These are phyloP conservation scores for Pseudocercospora crystallina DNA, from an alignment of 2,329 filamentous ascomycete genomes.

Conservation along the genomic window DNA sequence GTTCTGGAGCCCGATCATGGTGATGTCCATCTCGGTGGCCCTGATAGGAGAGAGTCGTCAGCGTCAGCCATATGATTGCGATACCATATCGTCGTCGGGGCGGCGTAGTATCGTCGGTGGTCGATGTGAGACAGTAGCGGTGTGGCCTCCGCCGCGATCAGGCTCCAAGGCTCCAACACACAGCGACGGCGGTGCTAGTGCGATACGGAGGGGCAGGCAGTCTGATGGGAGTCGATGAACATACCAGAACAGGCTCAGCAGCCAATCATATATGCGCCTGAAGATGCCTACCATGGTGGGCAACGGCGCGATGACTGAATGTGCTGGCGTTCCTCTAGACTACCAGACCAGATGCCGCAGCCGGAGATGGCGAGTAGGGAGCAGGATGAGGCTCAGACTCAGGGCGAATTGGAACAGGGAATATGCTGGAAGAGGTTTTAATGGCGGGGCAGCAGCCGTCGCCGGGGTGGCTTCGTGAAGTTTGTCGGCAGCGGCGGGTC, in stretches of 20 bases:
- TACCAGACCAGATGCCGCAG: too few species aligned
- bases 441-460: too few species aligned
- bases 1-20: slow-evolving; percentile 97
- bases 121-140: slow-evolving; percentile 10
- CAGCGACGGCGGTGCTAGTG: not conserved
- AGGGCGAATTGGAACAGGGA: too few species aligned
- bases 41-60: slow-evolving; percentile 49
- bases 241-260: slow-evolving; percentile 96
- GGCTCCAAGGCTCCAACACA: slow-evolving; percentile 21
- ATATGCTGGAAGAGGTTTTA: too few species aligned
- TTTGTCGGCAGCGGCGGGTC: too few species aligned
- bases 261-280: slow-evolving; percentile 95
- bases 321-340: too few species aligned
- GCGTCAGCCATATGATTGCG: slow-evolving; percentile 21
- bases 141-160: slow-evolving; percentile 13
- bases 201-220: slow-evolving; percentile 1
- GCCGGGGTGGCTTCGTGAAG: too few species aligned
- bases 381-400: too few species aligned
- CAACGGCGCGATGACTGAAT: not conserved
- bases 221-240: slow-evolving; percentile 32
- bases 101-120: slow-evolving; percentile 17
- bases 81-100: slow-evolving; percentile 12
- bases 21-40: slow-evolving; percentile 99
- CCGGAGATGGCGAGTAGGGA: too few species aligned
- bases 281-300: slow-evolving; percentile 82